These are phyloP conservation scores for Diaporthe amygdali DNA, from an alignment of 2,329 filamentous ascomycete genomes.

Conservation along the genomic window DNA sequence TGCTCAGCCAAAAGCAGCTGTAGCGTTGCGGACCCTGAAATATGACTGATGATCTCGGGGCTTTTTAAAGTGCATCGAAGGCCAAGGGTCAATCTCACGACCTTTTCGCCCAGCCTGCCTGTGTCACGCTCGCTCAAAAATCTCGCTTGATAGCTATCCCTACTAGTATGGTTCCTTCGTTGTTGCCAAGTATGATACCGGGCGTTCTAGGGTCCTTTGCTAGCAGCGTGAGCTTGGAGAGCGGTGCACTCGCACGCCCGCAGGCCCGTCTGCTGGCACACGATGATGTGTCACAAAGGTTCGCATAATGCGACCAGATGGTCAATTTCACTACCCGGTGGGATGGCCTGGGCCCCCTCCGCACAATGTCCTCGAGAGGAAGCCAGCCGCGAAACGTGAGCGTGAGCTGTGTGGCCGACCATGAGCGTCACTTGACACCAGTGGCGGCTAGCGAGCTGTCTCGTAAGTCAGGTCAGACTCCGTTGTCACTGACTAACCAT, in stretches of 20 bases:
- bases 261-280: background rate
- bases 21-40: background rate
- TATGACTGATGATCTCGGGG: background rate
- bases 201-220: background rate
- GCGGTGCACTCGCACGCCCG: background rate
- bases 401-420: no score
- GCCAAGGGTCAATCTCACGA: background rate
- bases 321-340: no score
- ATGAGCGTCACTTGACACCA: background rate
- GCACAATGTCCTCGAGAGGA: background rate
- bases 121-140: background rate
- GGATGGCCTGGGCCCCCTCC: background rate
- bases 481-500: background rate
- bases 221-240: background rate
- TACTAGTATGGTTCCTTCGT: constrained; percentile 1
- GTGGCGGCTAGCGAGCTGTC: background rate
- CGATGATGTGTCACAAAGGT: background rate
- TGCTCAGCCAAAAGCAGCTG: background rate
- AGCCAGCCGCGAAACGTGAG: background rate
- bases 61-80: background rate
- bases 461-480: background rate
- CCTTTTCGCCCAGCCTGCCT: no score
- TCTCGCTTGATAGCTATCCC: background rate
- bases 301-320: background rate
- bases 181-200: background rate